Conservation (phyloP, 192 early-diverging fungal species). For the Coemansia sp. region DNA sequence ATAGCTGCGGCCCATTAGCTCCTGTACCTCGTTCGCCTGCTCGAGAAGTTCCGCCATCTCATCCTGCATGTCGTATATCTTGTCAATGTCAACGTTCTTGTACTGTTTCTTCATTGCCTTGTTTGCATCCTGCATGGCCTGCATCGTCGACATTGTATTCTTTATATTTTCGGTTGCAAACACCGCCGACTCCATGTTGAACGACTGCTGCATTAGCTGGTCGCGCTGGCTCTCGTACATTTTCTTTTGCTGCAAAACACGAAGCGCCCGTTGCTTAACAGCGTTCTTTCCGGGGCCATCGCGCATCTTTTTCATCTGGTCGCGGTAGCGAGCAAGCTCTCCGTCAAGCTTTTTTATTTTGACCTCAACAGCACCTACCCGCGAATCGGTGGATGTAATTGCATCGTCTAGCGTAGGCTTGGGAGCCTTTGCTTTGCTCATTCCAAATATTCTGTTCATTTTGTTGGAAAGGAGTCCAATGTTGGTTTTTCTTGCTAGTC, state of each 20-base stretch:
- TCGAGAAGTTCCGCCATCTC: constrained; percentile 98
- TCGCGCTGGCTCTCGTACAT: constrained; percentile 94
- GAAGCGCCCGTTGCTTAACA: constrained; percentile 89
- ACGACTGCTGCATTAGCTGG: constrained; percentile 92
- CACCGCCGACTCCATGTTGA: constrained; percentile 98
- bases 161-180: constrained; percentile 94
- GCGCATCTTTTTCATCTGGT: constrained; percentile 93
- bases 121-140: constrained; percentile 96
- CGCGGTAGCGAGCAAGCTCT: constrained; percentile 85
- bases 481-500: neutral
- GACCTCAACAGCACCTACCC: constrained; percentile 85
- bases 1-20: constrained; percentile 89
- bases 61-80: constrained; percentile 92
- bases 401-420: constrained; percentile 89
- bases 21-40: constrained; percentile 96
- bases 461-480: neutral
- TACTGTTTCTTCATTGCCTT: constrained; percentile 95
- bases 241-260: constrained; percentile 92
- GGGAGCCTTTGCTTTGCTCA: constrained; percentile 75
- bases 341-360: constrained; percentile 95
- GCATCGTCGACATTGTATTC: constrained; percentile 93
- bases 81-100: constrained; percentile 91
- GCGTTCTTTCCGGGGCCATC: constrained; percentile 86
- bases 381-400: constrained; percentile 77
- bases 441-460: constrained; percentile 95